Conservation (phyloP, 768 basidiomycete genomes). For the Coprinopsis sp. region DNA sequence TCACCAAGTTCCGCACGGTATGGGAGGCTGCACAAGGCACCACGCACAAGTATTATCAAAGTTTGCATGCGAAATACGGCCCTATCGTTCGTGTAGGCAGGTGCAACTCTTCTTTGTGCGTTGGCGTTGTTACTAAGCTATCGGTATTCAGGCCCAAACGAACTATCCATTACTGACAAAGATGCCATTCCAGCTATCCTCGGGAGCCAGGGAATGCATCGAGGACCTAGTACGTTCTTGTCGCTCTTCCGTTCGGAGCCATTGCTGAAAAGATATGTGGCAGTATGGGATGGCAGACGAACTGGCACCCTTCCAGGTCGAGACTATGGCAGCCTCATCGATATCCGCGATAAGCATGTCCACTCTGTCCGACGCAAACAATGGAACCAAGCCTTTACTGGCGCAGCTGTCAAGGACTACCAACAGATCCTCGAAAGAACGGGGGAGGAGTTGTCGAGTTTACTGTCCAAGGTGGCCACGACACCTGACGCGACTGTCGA, state of each 20-base stretch:
- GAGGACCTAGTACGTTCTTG: constrained; percentile 42
- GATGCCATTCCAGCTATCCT: constrained; percentile 38
- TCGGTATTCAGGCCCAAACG: constrained; percentile 45
- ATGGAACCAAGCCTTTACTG: constrained; percentile 41
- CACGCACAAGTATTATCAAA: constrained; percentile 38
- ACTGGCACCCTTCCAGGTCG: constrained; percentile 23
- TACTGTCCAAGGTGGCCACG: constrained; percentile 15
- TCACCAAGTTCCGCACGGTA: constrained; percentile 35
- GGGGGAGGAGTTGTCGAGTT: constrained; percentile 27
- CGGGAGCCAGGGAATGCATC: constrained; percentile 47
- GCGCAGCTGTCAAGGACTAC: constrained; percentile 35
- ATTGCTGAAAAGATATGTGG: background rate
- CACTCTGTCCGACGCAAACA: constrained; percentile 35
- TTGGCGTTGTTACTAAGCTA: background rate
- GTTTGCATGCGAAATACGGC: constrained; percentile 48
- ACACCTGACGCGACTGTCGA: constrained; percentile 14
- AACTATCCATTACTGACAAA: constrained; percentile 42
- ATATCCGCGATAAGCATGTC: constrained; percentile 22
- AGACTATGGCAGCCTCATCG: constrained; percentile 15
- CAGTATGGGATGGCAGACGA: constrained; percentile 40
- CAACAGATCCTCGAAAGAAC: constrained; percentile 26
- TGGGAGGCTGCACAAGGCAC: constrained; percentile 31
- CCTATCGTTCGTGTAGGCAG: constrained; percentile 50
- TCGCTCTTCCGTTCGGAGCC: background rate
- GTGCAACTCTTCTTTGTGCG: constrained; percentile 1